phyloP scores from a whole-genome alignment of 1,284 basidiomycete genomes.

The Termitomyces sp. region DNA sequence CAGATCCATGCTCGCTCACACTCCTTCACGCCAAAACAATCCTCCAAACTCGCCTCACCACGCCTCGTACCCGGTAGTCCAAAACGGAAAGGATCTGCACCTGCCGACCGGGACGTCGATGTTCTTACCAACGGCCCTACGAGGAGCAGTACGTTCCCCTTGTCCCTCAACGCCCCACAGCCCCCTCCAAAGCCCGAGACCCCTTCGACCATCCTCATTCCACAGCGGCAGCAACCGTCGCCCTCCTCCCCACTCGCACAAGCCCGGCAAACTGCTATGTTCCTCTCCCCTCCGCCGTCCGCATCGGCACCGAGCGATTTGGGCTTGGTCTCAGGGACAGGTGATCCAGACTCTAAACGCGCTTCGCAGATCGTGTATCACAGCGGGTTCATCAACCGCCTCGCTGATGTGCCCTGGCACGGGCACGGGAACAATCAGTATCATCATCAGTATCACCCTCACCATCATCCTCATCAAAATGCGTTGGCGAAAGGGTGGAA shows the following conservation, averaged over 20 bases:
- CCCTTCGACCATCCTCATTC: conserved; percentile 1
- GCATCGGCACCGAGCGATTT: conserved; percentile 28
- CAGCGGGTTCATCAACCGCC: conserved; percentile 69
- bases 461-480: neutral
- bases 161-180: conserved; percentile 21
- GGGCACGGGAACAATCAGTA: conserved; percentile 5
- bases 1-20: conserved; percentile 56
- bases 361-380: conserved; percentile 74
- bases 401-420: conserved; percentile 42
- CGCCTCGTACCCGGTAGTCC: conserved; percentile 38
- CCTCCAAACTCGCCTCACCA: conserved; percentile 58
- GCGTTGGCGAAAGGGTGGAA: conserved; percentile 69
- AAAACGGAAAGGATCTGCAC: conserved; percentile 50
- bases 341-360: conserved; percentile 41
- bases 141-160: conserved; percentile 30
- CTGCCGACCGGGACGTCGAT: conserved; percentile 33
- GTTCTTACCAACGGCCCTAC: conserved; percentile 8
- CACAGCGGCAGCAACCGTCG: neutral
- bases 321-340: conserved; percentile 10
- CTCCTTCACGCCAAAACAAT: conserved; percentile 64
- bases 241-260: neutral
- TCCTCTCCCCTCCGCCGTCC: conserved; percentile 48
- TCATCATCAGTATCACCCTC: conserved; percentile 21
- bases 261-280: conserved; percentile 28
- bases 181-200: conserved; percentile 7